Evolutionary conservation across 2,329 filamentous ascomycete genomes (phyloP).

Genomic region (Talaromyces marneffei): DNA sequence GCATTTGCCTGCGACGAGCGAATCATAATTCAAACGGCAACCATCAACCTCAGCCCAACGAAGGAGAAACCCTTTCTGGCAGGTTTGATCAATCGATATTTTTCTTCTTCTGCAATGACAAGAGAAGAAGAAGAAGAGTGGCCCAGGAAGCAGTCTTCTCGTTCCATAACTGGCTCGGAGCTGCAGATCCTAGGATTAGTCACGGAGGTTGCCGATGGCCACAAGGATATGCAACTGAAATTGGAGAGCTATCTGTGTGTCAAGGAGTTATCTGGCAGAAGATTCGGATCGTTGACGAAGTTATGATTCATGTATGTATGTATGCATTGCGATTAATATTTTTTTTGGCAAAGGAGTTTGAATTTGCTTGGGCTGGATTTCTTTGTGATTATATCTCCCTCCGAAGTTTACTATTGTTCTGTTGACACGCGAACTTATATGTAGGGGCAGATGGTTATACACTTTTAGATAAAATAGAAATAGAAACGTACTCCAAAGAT

Average conservation of each 20-base stretch:
- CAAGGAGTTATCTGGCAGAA: background rate
- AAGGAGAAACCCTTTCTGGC: constrained; percentile 34
- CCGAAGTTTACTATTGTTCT: background rate
- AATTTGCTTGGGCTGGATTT: background rate
- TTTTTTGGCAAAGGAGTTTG: background rate
- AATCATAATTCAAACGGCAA: constrained; percentile 16
- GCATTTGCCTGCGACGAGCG: constrained; percentile 42
- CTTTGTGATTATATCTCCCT: background rate
- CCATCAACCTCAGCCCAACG: constrained; percentile 36
- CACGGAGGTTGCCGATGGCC: constrained; percentile 19
- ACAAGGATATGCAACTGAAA: constrained; percentile 7
- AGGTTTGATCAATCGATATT: constrained; percentile 37
- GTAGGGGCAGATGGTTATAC: background rate
- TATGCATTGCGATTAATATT: background rate
- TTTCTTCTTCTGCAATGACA: constrained; percentile 19
- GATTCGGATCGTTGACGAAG: background rate
- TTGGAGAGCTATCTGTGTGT: constrained; percentile 3
- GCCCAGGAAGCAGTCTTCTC: constrained; percentile 34
- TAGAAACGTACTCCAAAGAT: too few species aligned
- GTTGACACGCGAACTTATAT: background rate
- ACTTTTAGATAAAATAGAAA: background rate
- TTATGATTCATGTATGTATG: background rate
- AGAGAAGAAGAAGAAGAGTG: constrained; percentile 26
- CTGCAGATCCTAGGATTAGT: constrained; percentile 23
- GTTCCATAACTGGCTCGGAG: constrained; percentile 25